Evolutionary conservation across 139 green algal genomes (phyloP), one percentile per base, ranked within the genome.

Genomic region (Desmodesmus armatus): DNA sequence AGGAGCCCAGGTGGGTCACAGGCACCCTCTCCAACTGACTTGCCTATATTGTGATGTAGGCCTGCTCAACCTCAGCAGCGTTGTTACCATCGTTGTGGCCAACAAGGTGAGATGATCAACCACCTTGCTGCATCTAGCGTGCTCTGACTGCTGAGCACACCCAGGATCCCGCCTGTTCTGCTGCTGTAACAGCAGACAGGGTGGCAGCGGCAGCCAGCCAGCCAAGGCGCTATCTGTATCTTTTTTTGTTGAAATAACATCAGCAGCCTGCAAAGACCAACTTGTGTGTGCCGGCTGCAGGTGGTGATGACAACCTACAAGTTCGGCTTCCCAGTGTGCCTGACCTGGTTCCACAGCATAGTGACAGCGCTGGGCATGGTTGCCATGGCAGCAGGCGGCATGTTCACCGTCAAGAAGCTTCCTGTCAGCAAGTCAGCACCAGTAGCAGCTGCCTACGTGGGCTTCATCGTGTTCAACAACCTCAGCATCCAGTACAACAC

Each of bases 381-480:
- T 27, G 80, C 49, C 7, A 71, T 86, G 69, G 80, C 80, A 41
- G 27, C 62, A 49, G 49, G 25, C 7, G 69, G 80, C 49, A 51
- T 86, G 49, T 86, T 86, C 67, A 17, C 44, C 33, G 62, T 66
- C 35, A 39, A 94, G 89, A 49, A 47, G 23, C 11, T 84, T 92
- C 25, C 80, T 58, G 35, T 72, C 63, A 66, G 6, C 13, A 33
- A 84, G 87, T 67, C 70, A 90, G 49, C 19, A 77, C 62, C 87
- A 82, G 58, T 96, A 23, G 93, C 93, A 0, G 87, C 79, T 27
- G 93, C 91, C 0, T 96, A 94, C 51, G 92, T 95, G 3, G 91
- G 82, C 11, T 96, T 95, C 73, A 91, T 96, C 23, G 91, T 96
- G 17, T 85, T 95, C 27, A 91, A 92, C 85, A 96, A 96, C 73